Evolutionary conservation across 2,329 filamentous ascomycete species (phyloP).

Genomic region (Apiospora kogelbergensis): DNA sequence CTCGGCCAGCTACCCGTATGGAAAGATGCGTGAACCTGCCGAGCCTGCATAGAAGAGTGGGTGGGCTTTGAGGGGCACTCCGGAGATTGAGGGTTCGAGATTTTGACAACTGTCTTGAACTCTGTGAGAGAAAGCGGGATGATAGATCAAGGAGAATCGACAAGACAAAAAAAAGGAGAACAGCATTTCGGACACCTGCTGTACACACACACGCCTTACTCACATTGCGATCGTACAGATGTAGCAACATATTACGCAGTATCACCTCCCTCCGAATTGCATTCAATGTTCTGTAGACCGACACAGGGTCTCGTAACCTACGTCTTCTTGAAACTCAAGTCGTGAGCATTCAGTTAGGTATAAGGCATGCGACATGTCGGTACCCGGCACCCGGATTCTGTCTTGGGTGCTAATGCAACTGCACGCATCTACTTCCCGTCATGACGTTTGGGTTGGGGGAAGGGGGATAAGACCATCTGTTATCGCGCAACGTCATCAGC

Average conservation of each 20-base stretch:
- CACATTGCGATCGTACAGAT: neutral
- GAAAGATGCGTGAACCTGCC: neutral
- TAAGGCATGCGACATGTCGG: no score
- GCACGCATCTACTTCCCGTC: neutral
- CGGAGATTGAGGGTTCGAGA: slow-evolving; percentile 4
- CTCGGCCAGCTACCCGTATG: neutral
- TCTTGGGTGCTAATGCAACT: neutral
- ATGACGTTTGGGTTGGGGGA: neutral
- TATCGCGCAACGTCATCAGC: neutral
- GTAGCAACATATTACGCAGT: neutral
- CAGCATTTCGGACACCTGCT: neutral
- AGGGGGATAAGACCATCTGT: neutral
- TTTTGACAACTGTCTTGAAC: slow-evolving; percentile 7
- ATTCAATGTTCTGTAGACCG: neutral
- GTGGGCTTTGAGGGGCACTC: slow-evolving; percentile 2
- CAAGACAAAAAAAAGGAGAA: neutral
- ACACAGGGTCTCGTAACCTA: neutral
- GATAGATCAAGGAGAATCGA: neutral
- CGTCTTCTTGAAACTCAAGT: no score
- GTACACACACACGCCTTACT: neutral
- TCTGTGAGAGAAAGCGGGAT: neutral
- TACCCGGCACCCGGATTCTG: neutral
- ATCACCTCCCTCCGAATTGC: neutral
- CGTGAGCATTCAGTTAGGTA: neutral
- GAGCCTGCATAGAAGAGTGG: slow-evolving; percentile 1